A percentile compares a stretch with the other conserved stretches of the same genome.
Evolutionary conservation across 2,329 filamentous ascomycete genomes (phyloP).

Genomic region (Xylaria hypoxylon): DNA sequence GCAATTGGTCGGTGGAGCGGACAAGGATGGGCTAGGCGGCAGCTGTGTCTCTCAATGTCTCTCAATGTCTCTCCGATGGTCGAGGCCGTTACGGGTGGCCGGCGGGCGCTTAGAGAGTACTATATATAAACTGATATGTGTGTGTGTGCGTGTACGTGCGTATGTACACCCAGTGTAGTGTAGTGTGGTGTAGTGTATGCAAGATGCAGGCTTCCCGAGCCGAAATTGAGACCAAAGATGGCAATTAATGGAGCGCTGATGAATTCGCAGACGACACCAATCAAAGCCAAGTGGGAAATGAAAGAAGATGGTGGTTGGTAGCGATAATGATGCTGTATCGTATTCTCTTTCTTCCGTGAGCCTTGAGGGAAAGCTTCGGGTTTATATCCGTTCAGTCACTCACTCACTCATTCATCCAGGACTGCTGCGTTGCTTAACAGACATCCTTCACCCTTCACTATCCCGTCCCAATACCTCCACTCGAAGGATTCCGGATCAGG

Average conservation of each 20-base stretch:
- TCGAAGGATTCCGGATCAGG: conserved; percentile 8
- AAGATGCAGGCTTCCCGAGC: conserved; percentile 49
- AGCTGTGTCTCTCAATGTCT: conserved; percentile 38
- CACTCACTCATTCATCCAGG: not conserved
- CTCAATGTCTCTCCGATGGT: conserved; percentile 42
- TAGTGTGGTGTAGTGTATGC: conserved; percentile 34
- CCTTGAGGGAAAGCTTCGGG: conserved; percentile 24
- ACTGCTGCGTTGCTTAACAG: not conserved
- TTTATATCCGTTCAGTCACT: conserved; percentile 39
- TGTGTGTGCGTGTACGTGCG: conserved; percentile 29
- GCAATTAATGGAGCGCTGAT: conserved; percentile 34
- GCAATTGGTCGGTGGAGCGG: conserved; percentile 29
- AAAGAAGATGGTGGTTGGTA: conserved; percentile 35
- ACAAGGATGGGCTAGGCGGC: conserved; percentile 43
- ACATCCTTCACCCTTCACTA: not conserved
- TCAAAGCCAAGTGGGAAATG: conserved; percentile 30
- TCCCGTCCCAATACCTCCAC: not conserved
- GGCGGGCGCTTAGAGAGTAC: conserved; percentile 48
- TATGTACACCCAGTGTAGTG: too few species aligned
- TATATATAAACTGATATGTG: conserved; percentile 44
- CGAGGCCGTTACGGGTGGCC: conserved; percentile 40
- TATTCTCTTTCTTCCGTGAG: conserved; percentile 22
- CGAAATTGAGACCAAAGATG: conserved; percentile 44
- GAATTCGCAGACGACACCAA: conserved; percentile 32
- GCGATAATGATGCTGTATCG: conserved; percentile 25